A percentile compares a stretch with the other conserved stretches of the same genome.
Evolutionary conservation across 148 eudicot species (phyloP).

Genomic region (Dianthus caryophyllus): DNA sequence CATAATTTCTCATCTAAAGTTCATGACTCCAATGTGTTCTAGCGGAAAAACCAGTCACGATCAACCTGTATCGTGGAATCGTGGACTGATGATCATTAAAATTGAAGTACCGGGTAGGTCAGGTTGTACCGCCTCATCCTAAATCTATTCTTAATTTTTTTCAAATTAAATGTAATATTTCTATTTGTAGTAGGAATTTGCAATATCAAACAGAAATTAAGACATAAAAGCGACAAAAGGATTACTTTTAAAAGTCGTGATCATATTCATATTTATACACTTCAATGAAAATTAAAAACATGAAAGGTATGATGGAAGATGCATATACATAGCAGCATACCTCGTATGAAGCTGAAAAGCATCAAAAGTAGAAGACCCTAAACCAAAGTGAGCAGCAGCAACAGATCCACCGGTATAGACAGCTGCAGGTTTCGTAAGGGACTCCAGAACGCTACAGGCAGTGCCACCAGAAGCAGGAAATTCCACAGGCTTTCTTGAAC

Average conservation of each 20-base stretch:
- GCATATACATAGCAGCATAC: conserved; percentile 28
- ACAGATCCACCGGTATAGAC: conserved; percentile 19
- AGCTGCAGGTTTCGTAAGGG: conserved; percentile 23
- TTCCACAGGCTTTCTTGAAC: conserved; percentile 99
- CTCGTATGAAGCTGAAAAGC: conserved; percentile 50
- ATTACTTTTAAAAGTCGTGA: too few species aligned
- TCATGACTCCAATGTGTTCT: too few species aligned
- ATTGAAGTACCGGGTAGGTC: background rate
- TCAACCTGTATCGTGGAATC: too few species aligned
- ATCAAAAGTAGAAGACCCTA: conserved; percentile 49
- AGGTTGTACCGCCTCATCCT: background rate
- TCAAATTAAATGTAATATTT: too few species aligned
- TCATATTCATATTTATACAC: too few species aligned
- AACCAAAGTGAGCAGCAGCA: conserved; percentile 35
- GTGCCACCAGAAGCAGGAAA: conserved; percentile 36
- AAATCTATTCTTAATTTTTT: too few species aligned
- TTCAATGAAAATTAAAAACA: background rate
- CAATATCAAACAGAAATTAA: too few species aligned
- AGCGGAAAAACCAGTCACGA: too few species aligned
- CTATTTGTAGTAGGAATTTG: too few species aligned
- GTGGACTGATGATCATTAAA: background rate
- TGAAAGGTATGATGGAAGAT: background rate
- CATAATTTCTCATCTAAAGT: too few species aligned
- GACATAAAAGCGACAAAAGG: too few species aligned
- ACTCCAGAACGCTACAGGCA: conserved; percentile 6